phyloP scores from a whole-genome alignment of 257 asterid genomes.

The Solanum infundibuliforme region DNA sequence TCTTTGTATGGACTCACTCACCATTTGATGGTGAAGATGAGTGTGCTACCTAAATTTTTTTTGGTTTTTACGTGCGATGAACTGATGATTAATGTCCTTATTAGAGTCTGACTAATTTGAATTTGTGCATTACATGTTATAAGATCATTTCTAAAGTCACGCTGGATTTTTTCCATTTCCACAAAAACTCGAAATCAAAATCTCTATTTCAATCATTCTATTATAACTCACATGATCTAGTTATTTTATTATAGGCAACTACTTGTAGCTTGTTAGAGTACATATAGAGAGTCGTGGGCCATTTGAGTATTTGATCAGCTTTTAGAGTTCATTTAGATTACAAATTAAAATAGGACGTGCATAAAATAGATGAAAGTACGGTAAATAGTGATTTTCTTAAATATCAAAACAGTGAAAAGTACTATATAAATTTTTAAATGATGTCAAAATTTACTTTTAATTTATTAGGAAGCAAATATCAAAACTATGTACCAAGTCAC shows the following conservation, averaged over 20 bases:
- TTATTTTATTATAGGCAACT: neutral
- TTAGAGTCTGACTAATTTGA: too few species aligned
- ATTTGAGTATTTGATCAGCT: too few species aligned
- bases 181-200: accelerated
- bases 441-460: neutral
- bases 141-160: too few species aligned
- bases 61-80: too few species aligned
- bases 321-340: neutral
- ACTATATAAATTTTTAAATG: neutral
- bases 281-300: too few species aligned
- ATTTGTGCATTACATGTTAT: too few species aligned
- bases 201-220: neutral
- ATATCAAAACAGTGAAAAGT: neutral
- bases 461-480: neutral
- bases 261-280: neutral
- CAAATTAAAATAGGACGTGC: neutral
- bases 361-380: neutral
- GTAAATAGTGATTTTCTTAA: neutral
- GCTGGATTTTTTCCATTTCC: accelerated
- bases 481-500: neutral
- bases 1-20: neutral
- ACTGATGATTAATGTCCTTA: too few species aligned
- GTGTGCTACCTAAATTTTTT: too few species aligned
- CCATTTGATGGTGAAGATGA: neutral
- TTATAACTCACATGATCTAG: accelerated